These are phyloP conservation scores for Apophysomyces ossiformis DNA, from an alignment of 371 early-diverging fungal genomes.

Conservation along the genomic window DNA sequence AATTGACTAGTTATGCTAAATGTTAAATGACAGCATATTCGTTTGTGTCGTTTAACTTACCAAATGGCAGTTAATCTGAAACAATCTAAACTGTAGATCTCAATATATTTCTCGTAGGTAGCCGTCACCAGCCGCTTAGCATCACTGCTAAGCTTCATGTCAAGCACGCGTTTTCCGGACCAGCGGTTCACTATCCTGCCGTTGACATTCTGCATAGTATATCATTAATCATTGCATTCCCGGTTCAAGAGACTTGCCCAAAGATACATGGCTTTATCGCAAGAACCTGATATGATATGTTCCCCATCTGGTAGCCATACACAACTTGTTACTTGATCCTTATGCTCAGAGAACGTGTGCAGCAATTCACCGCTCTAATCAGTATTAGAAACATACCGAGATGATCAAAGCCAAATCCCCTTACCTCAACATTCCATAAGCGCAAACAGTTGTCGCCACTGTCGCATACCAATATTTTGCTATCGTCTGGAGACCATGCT, in stretches of 20 bases:
- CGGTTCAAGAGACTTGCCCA: conserved; percentile 51
- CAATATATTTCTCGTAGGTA: conserved; percentile 63
- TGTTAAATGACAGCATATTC: not conserved
- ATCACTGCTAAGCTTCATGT: conserved; percentile 70
- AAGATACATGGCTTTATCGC: conserved; percentile 68
- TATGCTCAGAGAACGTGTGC: conserved; percentile 54
- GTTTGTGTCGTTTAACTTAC: conserved; percentile 22
- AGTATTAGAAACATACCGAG: not conserved
- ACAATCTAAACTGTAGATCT: conserved; percentile 67
- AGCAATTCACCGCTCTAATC: conserved; percentile 15
- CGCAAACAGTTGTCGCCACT: conserved; percentile 66
- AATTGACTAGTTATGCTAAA: conserved; percentile 42
- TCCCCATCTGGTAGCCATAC: conserved; percentile 73
- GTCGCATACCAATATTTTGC: conserved; percentile 69
- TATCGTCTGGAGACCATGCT: conserved; percentile 85
- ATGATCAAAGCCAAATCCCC: not conserved
- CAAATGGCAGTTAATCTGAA: conserved; percentile 48
- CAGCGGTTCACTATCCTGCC: conserved; percentile 68
- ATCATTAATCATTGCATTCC: not conserved
- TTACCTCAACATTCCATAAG: conserved; percentile 78
- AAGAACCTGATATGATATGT: conserved; percentile 60
- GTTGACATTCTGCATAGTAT: conserved; percentile 38
- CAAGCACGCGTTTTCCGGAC: conserved; percentile 69
- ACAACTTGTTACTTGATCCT: conserved; percentile 67
- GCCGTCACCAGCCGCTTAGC: conserved; percentile 69